Base-by-base conservation (phyloP, 345 rosid species). In the Euphorbia lathyris region DNA sequence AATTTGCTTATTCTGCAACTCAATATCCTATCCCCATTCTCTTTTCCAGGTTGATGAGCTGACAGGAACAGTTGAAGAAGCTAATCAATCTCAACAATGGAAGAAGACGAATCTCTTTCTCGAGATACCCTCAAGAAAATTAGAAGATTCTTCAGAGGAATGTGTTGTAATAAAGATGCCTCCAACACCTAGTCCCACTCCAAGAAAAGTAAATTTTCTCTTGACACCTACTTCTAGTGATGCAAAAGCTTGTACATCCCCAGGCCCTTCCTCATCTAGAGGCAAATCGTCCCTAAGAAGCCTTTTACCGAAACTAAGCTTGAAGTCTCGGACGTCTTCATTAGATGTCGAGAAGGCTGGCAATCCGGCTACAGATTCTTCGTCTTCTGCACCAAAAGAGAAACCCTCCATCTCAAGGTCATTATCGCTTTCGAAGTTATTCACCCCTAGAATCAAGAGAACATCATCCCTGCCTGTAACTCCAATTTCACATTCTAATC, bases 381-480 rank as follows among this genome's bases (percentile, higher is more conserved):
- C 88, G 36, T 75, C 83, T 59, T 60, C 72, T 42, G 58, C 56
- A 9, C 73, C 69, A 45, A 84, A 72, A 66, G 97, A 88, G 72
- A 91, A 85, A 74, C 84, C 87, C 52, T 87, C 88, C 0, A 87
- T 90, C 66, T 76, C 93, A 8, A 90, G 97, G 72, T 90, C 98
- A 13, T 63, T 88, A 65, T 94, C 97, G 34, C 85, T 94, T 50
- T 67, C 96, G 12, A 91, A 90, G 86, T 74, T 91, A 22, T 94
- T 94, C 81, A 84, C 91, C 55, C 97, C 98, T 26, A 70, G 87
- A 80, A 90, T 91, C 58, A 87, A 83, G 66, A 82, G 96, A 80
- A 83, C 96, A 34, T 90, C 96, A 7, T 94, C 98, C 4, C 80
- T 94, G 9, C 98, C 98, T 52, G 86, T 85, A 59, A 83, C 90